Evolutionary conservation across 2,329 filamentous ascomycete genomes (phyloP).

Genomic region (Fusarium bactridioides): DNA sequence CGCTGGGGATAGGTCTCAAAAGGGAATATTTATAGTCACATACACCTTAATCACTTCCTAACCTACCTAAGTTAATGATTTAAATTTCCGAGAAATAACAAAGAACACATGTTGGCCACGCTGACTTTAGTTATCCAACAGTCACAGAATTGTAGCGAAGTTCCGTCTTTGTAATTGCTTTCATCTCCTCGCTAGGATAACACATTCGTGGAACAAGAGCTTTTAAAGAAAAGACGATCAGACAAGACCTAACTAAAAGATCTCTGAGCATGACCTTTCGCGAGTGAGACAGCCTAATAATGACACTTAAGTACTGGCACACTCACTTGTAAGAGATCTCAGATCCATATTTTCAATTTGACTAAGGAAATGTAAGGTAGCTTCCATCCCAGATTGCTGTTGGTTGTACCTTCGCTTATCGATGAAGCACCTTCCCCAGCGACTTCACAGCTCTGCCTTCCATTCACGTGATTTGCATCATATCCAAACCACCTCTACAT

Average conservation of each 20-base stretch:
- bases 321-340: background rate
- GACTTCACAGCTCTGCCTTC: background rate
- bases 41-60: background rate
- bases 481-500: background rate
- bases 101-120: background rate
- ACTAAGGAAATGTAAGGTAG: background rate
- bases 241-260: background rate
- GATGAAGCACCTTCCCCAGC: background rate
- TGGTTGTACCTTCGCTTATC: conserved; percentile 1
- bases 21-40: background rate
- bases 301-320: background rate
- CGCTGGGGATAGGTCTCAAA: background rate
- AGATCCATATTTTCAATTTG: background rate
- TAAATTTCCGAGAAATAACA: background rate
- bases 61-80: background rate
- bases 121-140: background rate
- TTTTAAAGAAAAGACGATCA: background rate
- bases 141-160: background rate
- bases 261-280: background rate
- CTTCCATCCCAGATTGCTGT: background rate
- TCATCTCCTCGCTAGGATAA: background rate
- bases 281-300: background rate
- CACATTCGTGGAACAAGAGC: background rate
- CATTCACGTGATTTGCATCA: conserved; percentile 28
- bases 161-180: background rate